Evolutionary conservation across 768 basidiomycete genomes (phyloP), one percentile per base, ranked within the genome.

Genomic region (Xerocomellus intermedius): DNA sequence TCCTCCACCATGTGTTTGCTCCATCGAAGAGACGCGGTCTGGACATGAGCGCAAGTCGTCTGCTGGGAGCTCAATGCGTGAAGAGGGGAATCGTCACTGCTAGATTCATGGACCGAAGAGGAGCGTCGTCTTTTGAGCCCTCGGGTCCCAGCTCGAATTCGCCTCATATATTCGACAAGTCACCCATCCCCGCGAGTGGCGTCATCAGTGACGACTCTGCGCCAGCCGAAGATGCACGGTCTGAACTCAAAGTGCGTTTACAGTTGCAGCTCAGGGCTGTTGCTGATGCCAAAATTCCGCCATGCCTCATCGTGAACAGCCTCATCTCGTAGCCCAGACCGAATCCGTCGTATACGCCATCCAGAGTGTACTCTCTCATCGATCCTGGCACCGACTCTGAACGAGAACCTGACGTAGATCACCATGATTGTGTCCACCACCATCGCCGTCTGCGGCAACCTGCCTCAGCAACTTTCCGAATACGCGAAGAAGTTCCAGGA

Each of bases 341-440:
- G 94, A 97, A 65, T 83, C 89, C 1, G 94, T 98, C 61, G 92
- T 98, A 35, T 91, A 92, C 59, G 89, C 94, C 13, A 98, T 99
- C 59, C 96, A 98, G 67, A 90, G 87, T 57, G 93, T 98, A 13
- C 82, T 98, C 28, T 91, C 94, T 3, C 86, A 53, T 92, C 94
- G 8, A 90, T 87, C 33, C 89, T 90, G 5, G 84, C 91, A 12
- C 84, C 90, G 1, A 87, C 87, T 13, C 76, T 98, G 43, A 91
- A 86, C 74, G 94, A 99, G 68, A 91, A 96, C 70, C 74, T 99
- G 50, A 94, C 95, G 4, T 90, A 97, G 68, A 98, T 98, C 68
- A 97, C 98, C 70, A 97, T 95, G 24, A 97, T 98, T 67, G 96
- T 97, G 42, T 92, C 94, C 5, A 94, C 91, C 63, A 97, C 98